Conservation (phyloP, 164 flowering plant species). For the Annona squamosa region DNA sequence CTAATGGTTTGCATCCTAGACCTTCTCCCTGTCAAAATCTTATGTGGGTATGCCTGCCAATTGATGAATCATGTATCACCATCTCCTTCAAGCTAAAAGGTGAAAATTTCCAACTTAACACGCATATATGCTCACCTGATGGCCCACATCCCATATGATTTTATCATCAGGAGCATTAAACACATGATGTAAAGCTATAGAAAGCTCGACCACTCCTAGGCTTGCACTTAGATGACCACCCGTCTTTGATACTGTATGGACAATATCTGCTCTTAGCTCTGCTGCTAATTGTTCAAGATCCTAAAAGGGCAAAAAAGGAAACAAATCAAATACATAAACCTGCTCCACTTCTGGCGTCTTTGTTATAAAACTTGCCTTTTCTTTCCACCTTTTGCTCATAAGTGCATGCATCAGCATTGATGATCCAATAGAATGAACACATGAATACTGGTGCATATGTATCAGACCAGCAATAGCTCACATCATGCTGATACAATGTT, state of each 20-base stretch:
- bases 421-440: too few relatives aligned
- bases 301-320: slow-evolving; percentile 23
- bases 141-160: slow-evolving; percentile 97
- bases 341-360: too few relatives aligned
- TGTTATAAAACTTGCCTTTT: too few relatives aligned
- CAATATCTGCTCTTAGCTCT: slow-evolving; percentile 82
- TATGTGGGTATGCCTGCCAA: slow-evolving; percentile 83
- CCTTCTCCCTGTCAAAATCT: slow-evolving; percentile 87
- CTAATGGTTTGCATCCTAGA: slow-evolving; percentile 77
- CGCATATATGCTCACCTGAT: slow-evolving; percentile 48
- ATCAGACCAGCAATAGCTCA: too few relatives aligned
- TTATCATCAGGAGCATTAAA: slow-evolving; percentile 81
- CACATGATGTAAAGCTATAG: slow-evolving; percentile 87
- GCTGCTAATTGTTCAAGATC: slow-evolving; percentile 74
- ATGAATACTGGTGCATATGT: too few relatives aligned
- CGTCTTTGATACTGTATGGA: slow-evolving; percentile 52
- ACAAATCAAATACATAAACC: not conserved
- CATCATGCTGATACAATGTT: too few relatives aligned
- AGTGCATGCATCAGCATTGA: too few relatives aligned
- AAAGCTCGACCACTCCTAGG: slow-evolving; percentile 79
- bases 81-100: not conserved
- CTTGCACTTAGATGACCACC: slow-evolving; percentile 91
- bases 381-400: too few relatives aligned
- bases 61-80: not conserved
- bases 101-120: not conserved